A percentile compares a stretch with the other conserved stretches of the same genome.
phyloP scores from a whole-genome alignment of 1,139 yeast species.

The Taphrina flavorubra region DNA sequence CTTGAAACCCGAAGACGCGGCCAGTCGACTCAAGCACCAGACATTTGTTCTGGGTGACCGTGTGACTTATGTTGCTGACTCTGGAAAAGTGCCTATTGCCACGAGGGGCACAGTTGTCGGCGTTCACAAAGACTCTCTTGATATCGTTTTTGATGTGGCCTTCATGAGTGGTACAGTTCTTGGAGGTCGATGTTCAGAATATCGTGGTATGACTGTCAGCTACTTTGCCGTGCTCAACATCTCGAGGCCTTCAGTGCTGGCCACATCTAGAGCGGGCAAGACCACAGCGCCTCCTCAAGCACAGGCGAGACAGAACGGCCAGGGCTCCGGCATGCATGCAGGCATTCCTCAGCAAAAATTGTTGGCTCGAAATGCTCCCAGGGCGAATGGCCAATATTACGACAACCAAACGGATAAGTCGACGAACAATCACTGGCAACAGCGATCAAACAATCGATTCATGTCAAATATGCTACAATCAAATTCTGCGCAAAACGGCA shows the following conservation, averaged over 20 bases:
- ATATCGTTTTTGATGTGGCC: constrained; percentile 81
- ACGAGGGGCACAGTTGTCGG: constrained; percentile 92
- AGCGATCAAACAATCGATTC: constrained; percentile 28
- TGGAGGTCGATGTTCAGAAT: constrained; percentile 75
- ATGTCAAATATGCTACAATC: constrained; percentile 30
- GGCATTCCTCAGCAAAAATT: constrained; percentile 6
- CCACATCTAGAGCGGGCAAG: constrained; percentile 42
- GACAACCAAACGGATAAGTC: not conserved
- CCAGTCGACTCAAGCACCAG: constrained; percentile 75
- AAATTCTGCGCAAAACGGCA: constrained; percentile 1
- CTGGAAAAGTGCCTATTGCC: constrained; percentile 87
- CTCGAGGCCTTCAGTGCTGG: constrained; percentile 56
- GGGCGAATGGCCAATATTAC: constrained; percentile 27
- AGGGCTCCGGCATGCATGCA: not conserved
- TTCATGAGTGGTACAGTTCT: constrained; percentile 81
- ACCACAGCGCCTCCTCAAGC: not conserved
- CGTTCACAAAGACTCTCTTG: constrained; percentile 62
- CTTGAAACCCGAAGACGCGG: constrained; percentile 74
- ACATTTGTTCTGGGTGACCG: constrained; percentile 86
- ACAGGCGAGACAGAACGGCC: constrained; percentile 5
- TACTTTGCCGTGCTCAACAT: constrained; percentile 81
- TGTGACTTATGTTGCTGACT: constrained; percentile 79
- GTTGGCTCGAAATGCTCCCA: constrained; percentile 25
- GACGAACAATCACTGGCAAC: constrained; percentile 30
- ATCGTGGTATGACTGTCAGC: constrained; percentile 83